Conservation (phyloP, 23 red algal genomes). For the Gracilariopsis chorda region DNA sequence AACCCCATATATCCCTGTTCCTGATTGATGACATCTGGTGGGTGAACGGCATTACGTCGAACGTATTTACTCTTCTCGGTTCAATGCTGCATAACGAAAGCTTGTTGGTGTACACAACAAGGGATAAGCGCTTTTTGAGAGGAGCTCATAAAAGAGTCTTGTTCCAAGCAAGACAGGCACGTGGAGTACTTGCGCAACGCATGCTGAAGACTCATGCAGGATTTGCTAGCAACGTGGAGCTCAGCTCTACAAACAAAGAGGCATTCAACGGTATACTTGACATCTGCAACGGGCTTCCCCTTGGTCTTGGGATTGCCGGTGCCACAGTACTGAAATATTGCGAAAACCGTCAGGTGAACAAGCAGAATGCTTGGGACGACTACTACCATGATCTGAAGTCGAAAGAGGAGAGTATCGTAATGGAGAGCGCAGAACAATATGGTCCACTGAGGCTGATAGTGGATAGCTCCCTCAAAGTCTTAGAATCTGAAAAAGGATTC, state of each 20-base stretch:
- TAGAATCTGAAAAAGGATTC: too few relatives aligned
- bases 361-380: too few relatives aligned
- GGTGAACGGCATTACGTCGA: background rate
- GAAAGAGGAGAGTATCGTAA: background rate
- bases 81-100: background rate
- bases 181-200: background rate
- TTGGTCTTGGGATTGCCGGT: background rate
- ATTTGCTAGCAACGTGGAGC: background rate
- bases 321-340: background rate
- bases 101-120: background rate
- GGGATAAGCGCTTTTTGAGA: background rate
- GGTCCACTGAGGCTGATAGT: too few relatives aligned
- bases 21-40: conserved; percentile 18
- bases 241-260: background rate
- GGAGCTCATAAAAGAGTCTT: background rate
- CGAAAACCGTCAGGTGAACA: too few relatives aligned
- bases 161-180: background rate
- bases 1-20: background rate
- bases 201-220: background rate
- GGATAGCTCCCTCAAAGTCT: too few relatives aligned
- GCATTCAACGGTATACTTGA: background rate
- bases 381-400: too few relatives aligned
- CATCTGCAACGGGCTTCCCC: background rate
- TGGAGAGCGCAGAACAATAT: background rate
- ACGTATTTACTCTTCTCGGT: background rate